Evolutionary conservation across 1,139 yeast genomes (phyloP), one percentile per base, ranked within the genome.

Genomic region (Tardiomyces digboiensis): DNA sequence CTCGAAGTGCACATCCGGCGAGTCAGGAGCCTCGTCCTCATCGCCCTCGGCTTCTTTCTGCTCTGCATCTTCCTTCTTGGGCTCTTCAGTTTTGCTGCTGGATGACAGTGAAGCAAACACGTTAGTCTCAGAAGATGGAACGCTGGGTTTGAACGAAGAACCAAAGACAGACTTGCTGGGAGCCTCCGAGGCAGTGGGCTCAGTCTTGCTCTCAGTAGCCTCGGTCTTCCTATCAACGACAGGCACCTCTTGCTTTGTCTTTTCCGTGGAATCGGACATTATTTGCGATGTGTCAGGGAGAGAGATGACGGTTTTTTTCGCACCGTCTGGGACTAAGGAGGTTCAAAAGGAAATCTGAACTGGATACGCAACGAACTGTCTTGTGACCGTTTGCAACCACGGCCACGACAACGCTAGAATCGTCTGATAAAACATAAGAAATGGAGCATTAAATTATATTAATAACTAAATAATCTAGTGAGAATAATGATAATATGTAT

Each of bases 1-100:
- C 70, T 91, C 97, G 59, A 91, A 93, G 66, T 91, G 96, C 49
- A 91, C 93, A 58, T 91, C 97, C 49, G 87, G 89, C 52, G 87
- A 86, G 65, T 86, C 97, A 60, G 84, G 91, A 20, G 76, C 93
- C 46, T 81, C 95, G 16, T 72, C 82, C 40, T 66, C 67, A 37
- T 65, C 62, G 46, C 64, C 61, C 38, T 59, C 60, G 44, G 62
- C 59, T 39, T 57, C 57, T 42, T 65, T 64, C 21, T 61, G 55
- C 44, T 68, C 61, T 29, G 61, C 58, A 38, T 62, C 64, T 39
- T 62, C 64, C 43, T 71, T 68, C 51, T 68, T 63, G 38, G 64
- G 74, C 65, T 74, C 76, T 65, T 75, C 75, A 46, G 80, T 76
- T 64, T 80, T 80, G 66, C 78, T 81, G 52, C 89, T 95, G 49